phyloP scores from a whole-genome alignment of 129 eudicot genomes.

The Smallanthus sonchifolius region DNA sequence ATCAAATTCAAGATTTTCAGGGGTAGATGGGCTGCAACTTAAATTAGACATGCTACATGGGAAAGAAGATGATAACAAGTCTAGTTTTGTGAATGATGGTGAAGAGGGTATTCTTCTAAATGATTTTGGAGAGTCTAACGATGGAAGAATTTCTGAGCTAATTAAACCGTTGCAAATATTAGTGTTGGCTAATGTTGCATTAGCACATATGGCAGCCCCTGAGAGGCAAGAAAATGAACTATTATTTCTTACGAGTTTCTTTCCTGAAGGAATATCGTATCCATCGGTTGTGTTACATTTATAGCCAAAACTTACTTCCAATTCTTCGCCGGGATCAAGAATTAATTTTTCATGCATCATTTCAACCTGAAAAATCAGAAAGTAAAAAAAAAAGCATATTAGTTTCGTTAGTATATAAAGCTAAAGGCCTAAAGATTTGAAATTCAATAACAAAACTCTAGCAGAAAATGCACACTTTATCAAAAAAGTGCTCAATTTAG shows the following conservation, averaged over 20 bases:
- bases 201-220: slow-evolving; percentile 94
- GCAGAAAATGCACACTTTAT: background rate
- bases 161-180: slow-evolving; percentile 86
- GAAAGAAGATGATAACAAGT: slow-evolving; percentile 73
- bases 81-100: slow-evolving; percentile 72
- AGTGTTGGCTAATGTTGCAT: slow-evolving; percentile 92
- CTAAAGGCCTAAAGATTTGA: background rate
- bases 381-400: background rate
- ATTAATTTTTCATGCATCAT: slow-evolving; percentile 52
- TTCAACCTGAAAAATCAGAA: slow-evolving; percentile 25
- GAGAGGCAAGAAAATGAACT: slow-evolving; percentile 86
- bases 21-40: slow-evolving; percentile 83
- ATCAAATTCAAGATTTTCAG: slow-evolving; percentile 55
- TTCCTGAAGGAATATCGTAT: slow-evolving; percentile 46
- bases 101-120: slow-evolving; percentile 88
- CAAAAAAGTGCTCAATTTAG: background rate
- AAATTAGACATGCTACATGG: slow-evolving; percentile 72
- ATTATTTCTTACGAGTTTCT: slow-evolving; percentile 46
- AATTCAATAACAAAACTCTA: slow-evolving; percentile 7
- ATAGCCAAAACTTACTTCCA: slow-evolving; percentile 87
- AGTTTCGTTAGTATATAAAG: background rate
- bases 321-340: slow-evolving; percentile 57
- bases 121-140: slow-evolving; percentile 84
- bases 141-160: slow-evolving; percentile 84
- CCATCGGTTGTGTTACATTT: slow-evolving; percentile 55